A percentile compares a stretch with the other conserved stretches of the same genome.
phyloP scores from a whole-genome alignment of 1,284 basidiomycete genomes.

The Cryptococcus jaspeensis region DNA sequence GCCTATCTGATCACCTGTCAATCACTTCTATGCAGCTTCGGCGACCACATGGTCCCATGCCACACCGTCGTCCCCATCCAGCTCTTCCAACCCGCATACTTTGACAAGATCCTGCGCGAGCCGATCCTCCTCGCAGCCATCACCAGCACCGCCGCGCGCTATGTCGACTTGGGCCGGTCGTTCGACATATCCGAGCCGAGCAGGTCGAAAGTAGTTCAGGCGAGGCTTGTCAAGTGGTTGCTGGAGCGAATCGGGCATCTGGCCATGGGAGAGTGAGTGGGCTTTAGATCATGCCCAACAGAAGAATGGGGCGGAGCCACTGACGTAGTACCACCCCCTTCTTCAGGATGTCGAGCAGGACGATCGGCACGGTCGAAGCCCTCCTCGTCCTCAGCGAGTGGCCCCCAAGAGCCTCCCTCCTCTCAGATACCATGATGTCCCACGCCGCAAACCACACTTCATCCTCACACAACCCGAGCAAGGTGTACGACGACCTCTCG shows the following conservation, averaged over 20 bases:
- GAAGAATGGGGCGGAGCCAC: too few species aligned
- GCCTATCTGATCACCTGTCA: not conserved
- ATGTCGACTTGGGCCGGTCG: slow-evolving; percentile 17
- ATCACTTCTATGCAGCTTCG: slow-evolving; percentile 8
- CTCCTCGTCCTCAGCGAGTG: slow-evolving; percentile 25
- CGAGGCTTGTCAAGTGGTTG: slow-evolving; percentile 17
- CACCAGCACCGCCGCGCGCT: slow-evolving; percentile 15
- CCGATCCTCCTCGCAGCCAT: slow-evolving; percentile 18
- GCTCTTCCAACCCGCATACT: slow-evolving; percentile 15
- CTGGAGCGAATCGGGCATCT: slow-evolving; percentile 15
- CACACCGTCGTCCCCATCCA: slow-evolving; percentile 18
- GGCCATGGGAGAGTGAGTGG: slow-evolving; percentile 22
- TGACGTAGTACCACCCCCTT: too few species aligned
- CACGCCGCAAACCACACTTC: not conserved
- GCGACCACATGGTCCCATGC: slow-evolving; percentile 16
- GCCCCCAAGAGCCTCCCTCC: slow-evolving; percentile 16
- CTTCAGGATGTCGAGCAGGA: slow-evolving; percentile 13
- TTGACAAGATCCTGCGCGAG: slow-evolving; percentile 14
- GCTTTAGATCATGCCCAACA: not conserved
- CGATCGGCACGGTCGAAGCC: slow-evolving; percentile 27
- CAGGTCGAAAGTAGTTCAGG: slow-evolving; percentile 13
- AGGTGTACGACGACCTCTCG: slow-evolving; percentile 22
- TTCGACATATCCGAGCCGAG: slow-evolving; percentile 15
- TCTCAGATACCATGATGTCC: slow-evolving; percentile 11
- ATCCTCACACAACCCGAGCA: slow-evolving; percentile 11